phyloP scores from a whole-genome alignment of 208 protist species.

The Entamoeba invadens region DNA sequence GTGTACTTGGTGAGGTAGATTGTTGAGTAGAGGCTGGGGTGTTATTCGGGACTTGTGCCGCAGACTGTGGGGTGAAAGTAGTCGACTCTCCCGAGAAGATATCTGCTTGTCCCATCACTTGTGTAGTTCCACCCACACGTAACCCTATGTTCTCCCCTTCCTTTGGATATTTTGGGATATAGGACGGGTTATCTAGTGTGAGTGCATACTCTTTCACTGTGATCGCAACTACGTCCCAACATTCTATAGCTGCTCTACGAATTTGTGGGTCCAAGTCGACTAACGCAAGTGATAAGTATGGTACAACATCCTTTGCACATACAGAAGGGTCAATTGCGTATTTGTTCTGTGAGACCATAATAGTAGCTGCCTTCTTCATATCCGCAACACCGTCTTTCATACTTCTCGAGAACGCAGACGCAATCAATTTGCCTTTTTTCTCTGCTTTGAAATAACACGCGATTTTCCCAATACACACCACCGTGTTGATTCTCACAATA shows the following conservation, averaged over 20 bases:
- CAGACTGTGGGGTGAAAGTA: background rate
- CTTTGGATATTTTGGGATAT: background rate
- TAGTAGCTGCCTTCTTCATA: background rate
- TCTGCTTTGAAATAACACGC: background rate
- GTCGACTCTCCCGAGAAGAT: background rate
- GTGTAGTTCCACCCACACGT: background rate
- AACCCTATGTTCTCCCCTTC: background rate
- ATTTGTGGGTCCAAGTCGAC: background rate
- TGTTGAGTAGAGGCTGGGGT: background rate
- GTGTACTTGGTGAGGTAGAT: background rate
- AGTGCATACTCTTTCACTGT: background rate
- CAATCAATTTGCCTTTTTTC: background rate
- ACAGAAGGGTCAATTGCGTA: background rate
- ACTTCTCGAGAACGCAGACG: background rate
- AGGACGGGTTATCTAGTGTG: background rate
- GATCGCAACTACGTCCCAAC: background rate
- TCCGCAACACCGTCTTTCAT: background rate
- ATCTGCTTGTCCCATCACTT: background rate
- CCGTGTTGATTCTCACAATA: background rate
- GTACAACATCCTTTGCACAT: background rate
- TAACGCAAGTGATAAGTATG: background rate
- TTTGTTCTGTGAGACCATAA: background rate
- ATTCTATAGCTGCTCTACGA: background rate
- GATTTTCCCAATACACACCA: background rate
- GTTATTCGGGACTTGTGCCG: background rate